Conservation (phyloP, 805 yeast genomes). For the Danielia reshetovae region DNA sequence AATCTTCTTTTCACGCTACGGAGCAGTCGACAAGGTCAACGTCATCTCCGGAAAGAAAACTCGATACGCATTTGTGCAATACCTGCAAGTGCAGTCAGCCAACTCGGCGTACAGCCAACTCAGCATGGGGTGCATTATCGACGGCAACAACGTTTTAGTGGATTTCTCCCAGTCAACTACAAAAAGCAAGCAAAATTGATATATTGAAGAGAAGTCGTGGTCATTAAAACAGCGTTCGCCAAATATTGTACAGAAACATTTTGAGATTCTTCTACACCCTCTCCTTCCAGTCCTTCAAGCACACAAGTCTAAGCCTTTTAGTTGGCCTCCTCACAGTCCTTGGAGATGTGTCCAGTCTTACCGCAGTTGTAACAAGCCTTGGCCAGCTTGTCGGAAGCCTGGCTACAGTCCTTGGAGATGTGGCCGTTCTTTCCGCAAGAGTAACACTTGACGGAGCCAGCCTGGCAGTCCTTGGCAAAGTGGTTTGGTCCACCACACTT, state of each 20-base stretch:
- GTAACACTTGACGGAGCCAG: constrained; percentile 73
- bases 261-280: constrained; percentile 11
- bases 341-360: constrained; percentile 82
- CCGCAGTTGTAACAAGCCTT: constrained; percentile 75
- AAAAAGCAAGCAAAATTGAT: constrained; percentile 1
- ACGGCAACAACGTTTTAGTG: constrained; percentile 59
- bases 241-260: constrained; percentile 14
- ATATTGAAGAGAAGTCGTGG: constrained; percentile 12
- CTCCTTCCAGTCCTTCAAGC: constrained; percentile 9
- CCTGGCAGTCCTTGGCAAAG: constrained; percentile 86
- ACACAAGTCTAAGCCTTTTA: constrained; percentile 4
- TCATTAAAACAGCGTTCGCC: constrained; percentile 16
- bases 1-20: constrained; percentile 60
- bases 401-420: constrained; percentile 77
- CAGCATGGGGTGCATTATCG: constrained; percentile 50
- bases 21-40: constrained; percentile 48
- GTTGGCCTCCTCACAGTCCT: constrained; percentile 50
- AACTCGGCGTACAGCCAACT: constrained; percentile 61
- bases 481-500: constrained; percentile 93
- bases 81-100: constrained; percentile 42
- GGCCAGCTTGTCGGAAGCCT: constrained; percentile 39
- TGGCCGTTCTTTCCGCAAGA: constrained; percentile 91
- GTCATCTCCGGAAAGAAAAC: constrained; percentile 46
- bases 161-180: constrained; percentile 53
- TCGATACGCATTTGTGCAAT: constrained; percentile 65